A percentile compares a stretch with the other conserved stretches of the same genome.
Conservation (phyloP, 768 basidiomycete genomes). For the Gautieria morchelliformis region DNA sequence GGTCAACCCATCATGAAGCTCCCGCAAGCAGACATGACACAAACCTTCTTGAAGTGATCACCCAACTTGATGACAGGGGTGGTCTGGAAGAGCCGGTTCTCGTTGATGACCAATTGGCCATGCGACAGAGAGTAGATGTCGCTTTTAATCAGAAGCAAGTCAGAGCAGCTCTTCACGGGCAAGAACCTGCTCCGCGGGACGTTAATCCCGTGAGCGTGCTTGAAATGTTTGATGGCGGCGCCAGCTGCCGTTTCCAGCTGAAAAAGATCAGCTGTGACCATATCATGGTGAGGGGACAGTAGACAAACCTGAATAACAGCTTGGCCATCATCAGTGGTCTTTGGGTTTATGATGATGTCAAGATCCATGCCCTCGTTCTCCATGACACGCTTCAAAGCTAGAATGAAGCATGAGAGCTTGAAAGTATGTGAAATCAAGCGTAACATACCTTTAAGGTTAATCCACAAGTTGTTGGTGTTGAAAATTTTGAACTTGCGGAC, state of each 20-base stretch:
- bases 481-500: slow-evolving; percentile 91
- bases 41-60: slow-evolving; percentile 92
- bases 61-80: slow-evolving; percentile 97
- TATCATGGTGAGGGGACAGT: neutral
- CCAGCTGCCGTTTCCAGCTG: slow-evolving; percentile 88
- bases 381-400: slow-evolving; percentile 87
- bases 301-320: slow-evolving; percentile 65
- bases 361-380: slow-evolving; percentile 79
- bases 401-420: slow-evolving; percentile 6
- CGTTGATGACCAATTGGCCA: slow-evolving; percentile 81
- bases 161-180: slow-evolving; percentile 83
- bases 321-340: slow-evolving; percentile 78
- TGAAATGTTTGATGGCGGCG: slow-evolving; percentile 91
- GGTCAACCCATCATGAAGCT: too few relatives aligned
- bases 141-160: slow-evolving; percentile 81
- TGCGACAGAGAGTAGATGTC: slow-evolving; percentile 88
- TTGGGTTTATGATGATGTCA: slow-evolving; percentile 92
- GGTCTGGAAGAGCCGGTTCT: slow-evolving; percentile 70
- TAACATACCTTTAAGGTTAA: slow-evolving; percentile 58
- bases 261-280: slow-evolving; percentile 13
- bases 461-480: slow-evolving; percentile 80
- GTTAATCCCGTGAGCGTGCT: slow-evolving; percentile 86
- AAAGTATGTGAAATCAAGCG: neutral
- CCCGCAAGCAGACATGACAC: slow-evolving; percentile 1
- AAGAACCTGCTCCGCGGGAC: slow-evolving; percentile 93